Evolutionary conservation across 495 filamentous ascomycete species (phyloP), one percentile per base, ranked within the genome.

Genomic region (Rhizodiscina lignyota): DNA sequence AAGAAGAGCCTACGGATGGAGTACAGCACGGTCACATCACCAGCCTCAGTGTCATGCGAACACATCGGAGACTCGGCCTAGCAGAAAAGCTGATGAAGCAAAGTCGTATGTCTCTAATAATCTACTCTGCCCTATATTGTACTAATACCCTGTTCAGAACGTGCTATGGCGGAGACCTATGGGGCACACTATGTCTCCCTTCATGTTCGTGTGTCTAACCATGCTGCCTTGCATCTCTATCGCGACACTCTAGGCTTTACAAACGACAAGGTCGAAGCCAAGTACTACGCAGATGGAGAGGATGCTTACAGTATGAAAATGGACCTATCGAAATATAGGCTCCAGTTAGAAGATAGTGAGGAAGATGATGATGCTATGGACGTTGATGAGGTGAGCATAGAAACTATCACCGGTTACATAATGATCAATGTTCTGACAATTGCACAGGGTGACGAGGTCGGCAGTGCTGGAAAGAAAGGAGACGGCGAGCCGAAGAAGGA

Each of bases 271-370:
- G 72, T 83, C 11, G 89, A 96, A 62, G 50, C 66, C 43, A 93
- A 89, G 58, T 97, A 97, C 72, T 97, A 97, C 53, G 89, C 89
- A 27, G 89, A 96, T 59, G 86, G 85, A 32, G 89, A 97, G 61
- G 87, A 97, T 66, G 89, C 89, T 23, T 92, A 76, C 51, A 77
- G 74, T 45, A 97, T 97, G 89, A 75, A 73, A 46, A 76, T 86
- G 55, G 80, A 94, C 48, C 63, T 97, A 29, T 59, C 64, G 20
- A 63, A 66, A 36, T 66, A 86, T 45, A 50, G 63, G 48, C 47
- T 50, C 46, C 51, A 56, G 55, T 35, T 51, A 47, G 63, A 63
- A 15, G 51, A 63, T 37, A 56, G 47, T 0, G 54, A 55, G 16
- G 64, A 70, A 39, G 69, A 72, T 31, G 67, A 65, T 1, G 72